Base-by-base conservation (phyloP, 148 eudicot genomes). In the Nepenthes mirabilis region DNA sequence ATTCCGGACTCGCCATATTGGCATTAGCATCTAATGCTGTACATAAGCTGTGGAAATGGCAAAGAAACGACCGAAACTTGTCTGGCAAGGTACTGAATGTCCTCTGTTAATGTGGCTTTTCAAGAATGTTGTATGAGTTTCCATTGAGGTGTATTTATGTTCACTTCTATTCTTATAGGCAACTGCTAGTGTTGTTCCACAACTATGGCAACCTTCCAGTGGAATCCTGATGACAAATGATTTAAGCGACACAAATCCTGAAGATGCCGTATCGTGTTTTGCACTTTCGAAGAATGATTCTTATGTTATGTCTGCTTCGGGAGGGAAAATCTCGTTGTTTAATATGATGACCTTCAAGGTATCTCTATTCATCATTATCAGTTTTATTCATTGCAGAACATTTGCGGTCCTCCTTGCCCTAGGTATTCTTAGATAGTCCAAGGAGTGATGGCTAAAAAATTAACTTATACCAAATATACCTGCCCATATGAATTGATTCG, bases 301-400 rank as follows among this genome's bases (percentile, higher is more conserved):
- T 53, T 91, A 91, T 74, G 87, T 88, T 23, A 80, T 88, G 85
- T 91, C 97, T n/a, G 87, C 97, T 34, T 91, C 97, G 3, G 97
- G 95, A 68, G 85, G 86, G 58, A 88, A 80, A 68, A 78, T 91
- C 64, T 83, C 87, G 52, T 80, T 91, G 50, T 91, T 87, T 76
- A 91, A 91, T 59, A 81, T 85, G 88, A 83, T 87, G 86, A 81
- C 87, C 1, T 91, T 85, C 64, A 91, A 91, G 96, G 97, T 91
- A 68, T 61, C 36, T 1, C 33, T 9, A 14, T 12, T 0, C 51
- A 51, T 56, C 33, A n/a, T 45, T 43, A n/a, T 65, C 11, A 10
- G 9, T 35, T 36, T 64, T 33, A 40, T 32, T 13, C 6, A 1
- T 7, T 13, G 55, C 32, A 2, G 23, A 23, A 23, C 23, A 23